A percentile compares a stretch with the other conserved stretches of the same genome.
phyloP scores from a whole-genome alignment of 345 rosid genomes.

The Passiflora organensis region DNA sequence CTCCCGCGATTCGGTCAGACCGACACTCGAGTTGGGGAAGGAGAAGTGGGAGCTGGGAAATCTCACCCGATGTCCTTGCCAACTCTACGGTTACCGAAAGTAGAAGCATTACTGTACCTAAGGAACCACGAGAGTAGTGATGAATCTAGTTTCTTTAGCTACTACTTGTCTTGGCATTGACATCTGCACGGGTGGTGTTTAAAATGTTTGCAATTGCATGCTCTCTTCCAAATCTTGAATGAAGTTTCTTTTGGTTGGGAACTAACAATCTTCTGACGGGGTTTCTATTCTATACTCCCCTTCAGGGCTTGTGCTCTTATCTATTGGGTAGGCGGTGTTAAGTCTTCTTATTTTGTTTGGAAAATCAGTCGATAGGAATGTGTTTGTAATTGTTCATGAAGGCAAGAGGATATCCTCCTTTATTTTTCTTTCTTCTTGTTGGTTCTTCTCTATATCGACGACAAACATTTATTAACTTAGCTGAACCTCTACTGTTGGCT shows the following conservation, averaged over 20 bases:
- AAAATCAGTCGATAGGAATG: conserved; percentile 11
- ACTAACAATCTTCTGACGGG: conserved; percentile 8
- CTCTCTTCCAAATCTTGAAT: conserved; percentile 14
- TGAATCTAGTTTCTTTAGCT: conserved; percentile 3
- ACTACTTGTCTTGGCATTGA: conserved; percentile 9
- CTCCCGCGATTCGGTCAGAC: conserved; percentile 58
- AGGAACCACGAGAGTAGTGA: conserved; percentile 36
- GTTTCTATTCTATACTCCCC: conserved; percentile 19
- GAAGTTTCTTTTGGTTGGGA: conserved; percentile 13
- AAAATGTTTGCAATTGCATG: conserved; percentile 12
- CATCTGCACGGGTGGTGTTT: conserved; percentile 5
- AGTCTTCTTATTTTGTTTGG: conserved; percentile 2
- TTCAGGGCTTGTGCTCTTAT: conserved; percentile 12
- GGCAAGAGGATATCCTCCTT: conserved; percentile 15
- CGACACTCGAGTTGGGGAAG: conserved; percentile 77
- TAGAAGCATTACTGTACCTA: conserved; percentile 43
- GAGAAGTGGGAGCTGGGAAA: conserved; percentile 85
- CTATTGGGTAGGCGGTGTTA: conserved; percentile 15
- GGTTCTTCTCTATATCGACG: conserved; percentile 10
- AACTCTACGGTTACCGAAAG: conserved; percentile 46
- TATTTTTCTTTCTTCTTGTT: conserved; percentile 1
- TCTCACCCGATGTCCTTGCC: conserved; percentile 44
- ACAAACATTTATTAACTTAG: conserved; percentile 10
- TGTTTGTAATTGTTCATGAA: conserved; percentile 37
- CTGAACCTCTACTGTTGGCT: conserved; percentile 29